These are phyloP conservation scores for Bimuria novae-zelandiae DNA, from an alignment of 2,329 filamentous ascomycete species.

Conservation along the genomic window DNA sequence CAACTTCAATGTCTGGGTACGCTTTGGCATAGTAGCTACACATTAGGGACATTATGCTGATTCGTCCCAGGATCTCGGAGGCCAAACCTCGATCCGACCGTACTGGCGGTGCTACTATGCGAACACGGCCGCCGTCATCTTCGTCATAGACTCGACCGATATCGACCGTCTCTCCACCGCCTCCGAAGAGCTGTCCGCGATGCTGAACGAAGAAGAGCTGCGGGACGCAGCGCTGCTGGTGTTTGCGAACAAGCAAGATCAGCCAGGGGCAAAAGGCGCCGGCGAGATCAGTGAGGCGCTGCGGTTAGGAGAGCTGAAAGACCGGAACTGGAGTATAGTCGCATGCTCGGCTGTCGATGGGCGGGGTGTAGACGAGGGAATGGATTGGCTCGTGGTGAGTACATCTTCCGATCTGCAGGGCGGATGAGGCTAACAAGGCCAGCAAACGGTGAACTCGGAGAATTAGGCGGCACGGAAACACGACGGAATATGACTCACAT, in stretches of 20 bases:
- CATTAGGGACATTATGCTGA: too few relatives aligned
- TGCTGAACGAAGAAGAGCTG: conserved; percentile 97
- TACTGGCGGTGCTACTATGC: conserved; percentile 99
- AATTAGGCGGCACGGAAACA: conserved; percentile 2
- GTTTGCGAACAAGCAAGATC: conserved; percentile 99
- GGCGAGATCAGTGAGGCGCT: conserved; percentile 96
- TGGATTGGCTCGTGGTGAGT: conserved; percentile 96
- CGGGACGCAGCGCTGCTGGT: conserved; percentile 90
- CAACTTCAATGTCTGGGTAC: conserved; percentile 98
- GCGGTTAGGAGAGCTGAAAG: conserved; percentile 85
- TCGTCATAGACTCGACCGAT: conserved; percentile 97
- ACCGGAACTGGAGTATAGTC: conserved; percentile 99
- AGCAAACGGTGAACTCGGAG: conserved; percentile 27
- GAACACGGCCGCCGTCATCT: conserved; percentile 97
- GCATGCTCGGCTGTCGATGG: conserved; percentile 96
- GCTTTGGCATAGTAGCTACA: too few relatives aligned
- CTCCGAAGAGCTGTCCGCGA: conserved; percentile 87
- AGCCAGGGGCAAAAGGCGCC: conserved; percentile 93
- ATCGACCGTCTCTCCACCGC: conserved; percentile 93
- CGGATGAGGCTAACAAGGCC: conserved; percentile 3
- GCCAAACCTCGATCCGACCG: conserved; percentile 96
- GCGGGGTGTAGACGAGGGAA: conserved; percentile 91
- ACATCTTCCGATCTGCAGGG: neutral
- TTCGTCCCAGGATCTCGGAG: conserved; percentile 75
- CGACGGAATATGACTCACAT: neutral